Conservation (phyloP, 192 early-diverging fungal species). For the Allomyces javanicus region DNA sequence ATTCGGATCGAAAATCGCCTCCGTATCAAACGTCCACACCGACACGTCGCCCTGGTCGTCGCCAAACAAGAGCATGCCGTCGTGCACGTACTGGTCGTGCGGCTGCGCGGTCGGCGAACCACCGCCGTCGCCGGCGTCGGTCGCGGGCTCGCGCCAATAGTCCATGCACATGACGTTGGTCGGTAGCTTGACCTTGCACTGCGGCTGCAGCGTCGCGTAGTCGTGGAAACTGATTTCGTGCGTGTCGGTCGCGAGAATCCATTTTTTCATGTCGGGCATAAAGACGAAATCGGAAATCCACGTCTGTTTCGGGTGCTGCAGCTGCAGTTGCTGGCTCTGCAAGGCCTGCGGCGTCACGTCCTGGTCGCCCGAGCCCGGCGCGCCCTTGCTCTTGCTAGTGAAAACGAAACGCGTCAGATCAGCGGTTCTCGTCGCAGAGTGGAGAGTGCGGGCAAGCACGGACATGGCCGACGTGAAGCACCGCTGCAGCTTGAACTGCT, state of each 20-base stretch:
- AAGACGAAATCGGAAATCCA: slow-evolving; percentile 25
- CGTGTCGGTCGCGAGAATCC: slow-evolving; percentile 23
- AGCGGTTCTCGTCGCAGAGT: no score
- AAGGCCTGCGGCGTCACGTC: no score
- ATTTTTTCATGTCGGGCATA: slow-evolving; percentile 18
- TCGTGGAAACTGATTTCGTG: slow-evolving; percentile 29
- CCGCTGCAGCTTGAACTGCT: slow-evolving; percentile 21
- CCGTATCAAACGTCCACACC: not conserved
- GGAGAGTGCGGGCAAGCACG: not conserved
- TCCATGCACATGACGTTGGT: not conserved
- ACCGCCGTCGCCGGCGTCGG: not conserved
- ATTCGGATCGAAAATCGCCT: not conserved
- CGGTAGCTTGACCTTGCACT: not conserved
- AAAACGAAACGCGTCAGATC: no score
- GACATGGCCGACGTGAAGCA: slow-evolving; percentile 18
- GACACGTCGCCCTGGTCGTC: slow-evolving; percentile 3
- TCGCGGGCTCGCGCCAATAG: not conserved
- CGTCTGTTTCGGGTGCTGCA: slow-evolving; percentile 2
- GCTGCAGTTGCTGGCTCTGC: not conserved
- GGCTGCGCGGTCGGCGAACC: not conserved
- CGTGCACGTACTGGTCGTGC: not conserved
- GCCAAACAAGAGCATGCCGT: slow-evolving; percentile 2
- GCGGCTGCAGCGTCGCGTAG: not conserved
- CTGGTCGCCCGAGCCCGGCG: no score
- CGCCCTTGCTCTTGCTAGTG: no score